These are phyloP conservation scores for Ophiorrhiza pumila DNA, from an alignment of 257 asterid species.

Conservation along the genomic window DNA sequence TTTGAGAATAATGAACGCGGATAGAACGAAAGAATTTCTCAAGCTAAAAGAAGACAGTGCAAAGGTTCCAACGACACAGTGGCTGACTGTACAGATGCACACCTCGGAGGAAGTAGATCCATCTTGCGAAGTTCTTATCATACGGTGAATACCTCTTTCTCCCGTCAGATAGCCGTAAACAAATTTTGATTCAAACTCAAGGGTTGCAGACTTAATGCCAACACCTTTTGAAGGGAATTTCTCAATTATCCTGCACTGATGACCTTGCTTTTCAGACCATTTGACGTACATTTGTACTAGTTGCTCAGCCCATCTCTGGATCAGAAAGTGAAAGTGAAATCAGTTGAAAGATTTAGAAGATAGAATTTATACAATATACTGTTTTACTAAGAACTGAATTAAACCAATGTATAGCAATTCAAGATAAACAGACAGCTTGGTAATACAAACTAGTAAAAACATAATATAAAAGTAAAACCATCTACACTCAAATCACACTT, in stretches of 20 bases:
- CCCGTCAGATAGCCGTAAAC: constrained; percentile 72
- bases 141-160: constrained; percentile 68
- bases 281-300: constrained; percentile 64
- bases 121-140: constrained; percentile 34
- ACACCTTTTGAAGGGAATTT: constrained; percentile 42
- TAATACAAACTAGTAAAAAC: neutral
- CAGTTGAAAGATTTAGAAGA: constrained; percentile 8
- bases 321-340: constrained; percentile 20
- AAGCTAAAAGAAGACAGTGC: neutral
- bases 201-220: constrained; percentile 43
- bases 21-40: neutral
- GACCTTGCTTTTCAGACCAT: constrained; percentile 79
- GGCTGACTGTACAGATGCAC: neutral
- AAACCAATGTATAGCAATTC: neutral
- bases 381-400: neutral
- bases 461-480: neutral
- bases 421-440: neutral
- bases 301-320: constrained; percentile 63
- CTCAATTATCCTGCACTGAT: constrained; percentile 62
- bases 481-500: too few species aligned
- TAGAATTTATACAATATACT: neutral
- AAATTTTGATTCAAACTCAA: constrained; percentile 67
- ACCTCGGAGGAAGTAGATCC: constrained; percentile 46
- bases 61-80: neutral
- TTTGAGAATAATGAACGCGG: neutral